Conservation (phyloP, 2,329 filamentous ascomycete genomes). For the Fusarium marasasianum region DNA sequence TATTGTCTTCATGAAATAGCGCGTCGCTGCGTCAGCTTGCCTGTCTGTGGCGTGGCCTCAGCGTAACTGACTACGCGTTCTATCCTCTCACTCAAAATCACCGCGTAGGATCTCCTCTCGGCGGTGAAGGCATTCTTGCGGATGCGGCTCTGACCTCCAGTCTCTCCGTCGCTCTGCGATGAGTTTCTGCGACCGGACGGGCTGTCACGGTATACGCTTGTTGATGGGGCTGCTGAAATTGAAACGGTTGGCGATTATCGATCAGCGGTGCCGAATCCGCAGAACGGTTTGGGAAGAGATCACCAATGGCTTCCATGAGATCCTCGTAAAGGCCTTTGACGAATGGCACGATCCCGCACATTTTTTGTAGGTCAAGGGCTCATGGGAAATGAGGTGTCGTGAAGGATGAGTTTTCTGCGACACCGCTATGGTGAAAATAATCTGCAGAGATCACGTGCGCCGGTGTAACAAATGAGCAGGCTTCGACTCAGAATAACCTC, state of each 20-base stretch:
- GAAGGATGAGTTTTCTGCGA: neutral
- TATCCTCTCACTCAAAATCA: neutral
- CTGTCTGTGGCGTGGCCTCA: neutral
- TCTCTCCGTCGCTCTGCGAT: neutral
- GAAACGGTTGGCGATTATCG: neutral
- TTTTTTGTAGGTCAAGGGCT: neutral
- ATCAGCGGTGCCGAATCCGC: slow-evolving; percentile 3
- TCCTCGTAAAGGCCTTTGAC: slow-evolving; percentile 8
- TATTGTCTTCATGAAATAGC: too few relatives aligned
- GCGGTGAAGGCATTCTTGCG: slow-evolving; percentile 8
- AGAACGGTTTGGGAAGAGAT: slow-evolving; percentile 10
- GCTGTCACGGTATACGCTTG: slow-evolving; percentile 2
- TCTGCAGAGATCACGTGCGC: slow-evolving; percentile 6
- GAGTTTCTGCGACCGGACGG: neutral
- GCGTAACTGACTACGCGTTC: neutral
- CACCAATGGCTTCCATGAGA: slow-evolving; percentile 18
- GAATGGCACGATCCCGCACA: slow-evolving; percentile 10
- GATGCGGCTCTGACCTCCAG: neutral
- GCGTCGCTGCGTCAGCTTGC: neutral
- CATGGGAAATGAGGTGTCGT: neutral
- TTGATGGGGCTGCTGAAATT: neutral
- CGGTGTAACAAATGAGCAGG: neutral
- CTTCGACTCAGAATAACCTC: neutral
- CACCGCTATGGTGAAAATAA: neutral
- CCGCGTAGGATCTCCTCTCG: neutral